Percentiles rank a stretch among this genome's conserved stretches.
Evolutionary conservation across 2,329 filamentous ascomycete genomes (phyloP).

Genomic region (Tolypocladium amazonense): DNA sequence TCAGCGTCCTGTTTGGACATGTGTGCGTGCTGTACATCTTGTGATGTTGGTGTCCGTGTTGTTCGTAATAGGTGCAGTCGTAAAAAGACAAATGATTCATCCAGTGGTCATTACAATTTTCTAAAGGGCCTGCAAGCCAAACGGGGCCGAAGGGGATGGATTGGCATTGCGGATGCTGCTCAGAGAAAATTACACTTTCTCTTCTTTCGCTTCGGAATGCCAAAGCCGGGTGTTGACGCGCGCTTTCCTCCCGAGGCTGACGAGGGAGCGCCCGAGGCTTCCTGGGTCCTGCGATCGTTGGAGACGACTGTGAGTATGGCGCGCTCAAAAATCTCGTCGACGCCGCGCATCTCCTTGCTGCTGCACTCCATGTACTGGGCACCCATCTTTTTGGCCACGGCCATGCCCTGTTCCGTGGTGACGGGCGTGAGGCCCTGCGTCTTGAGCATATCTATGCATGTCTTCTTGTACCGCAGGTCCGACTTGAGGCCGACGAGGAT

Average conservation of each 20-base stretch:
- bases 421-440: slow-evolving; percentile 95
- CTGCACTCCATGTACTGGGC: slow-evolving; percentile 97
- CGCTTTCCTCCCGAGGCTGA: slow-evolving; percentile 25
- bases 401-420: slow-evolving; percentile 77
- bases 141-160: neutral
- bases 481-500: slow-evolving; percentile 95
- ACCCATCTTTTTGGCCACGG: slow-evolving; percentile 86
- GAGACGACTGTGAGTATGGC: slow-evolving; percentile 85
- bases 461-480: slow-evolving; percentile 88
- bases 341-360: slow-evolving; percentile 92
- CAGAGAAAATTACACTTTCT: slow-evolving; percentile 72
- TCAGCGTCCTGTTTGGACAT: neutral
- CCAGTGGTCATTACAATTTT: slow-evolving; percentile 29
- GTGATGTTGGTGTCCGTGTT: slow-evolving; percentile 1
- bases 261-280: slow-evolving; percentile 32
- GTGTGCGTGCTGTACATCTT: neutral
- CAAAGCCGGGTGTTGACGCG: slow-evolving; percentile 30
- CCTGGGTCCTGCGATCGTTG: slow-evolving; percentile 59
- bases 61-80: slow-evolving; percentile 19
- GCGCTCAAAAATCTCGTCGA: slow-evolving; percentile 90
- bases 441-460: slow-evolving; percentile 97
- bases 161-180: slow-evolving; percentile 13
- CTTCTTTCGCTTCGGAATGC: slow-evolving; percentile 65
- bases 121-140: slow-evolving; percentile 10
- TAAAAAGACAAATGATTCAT: slow-evolving; percentile 23